Evolutionary conservation across 352 stramenopile genomes (phyloP).

Genomic region (Pythium guiyangense): DNA sequence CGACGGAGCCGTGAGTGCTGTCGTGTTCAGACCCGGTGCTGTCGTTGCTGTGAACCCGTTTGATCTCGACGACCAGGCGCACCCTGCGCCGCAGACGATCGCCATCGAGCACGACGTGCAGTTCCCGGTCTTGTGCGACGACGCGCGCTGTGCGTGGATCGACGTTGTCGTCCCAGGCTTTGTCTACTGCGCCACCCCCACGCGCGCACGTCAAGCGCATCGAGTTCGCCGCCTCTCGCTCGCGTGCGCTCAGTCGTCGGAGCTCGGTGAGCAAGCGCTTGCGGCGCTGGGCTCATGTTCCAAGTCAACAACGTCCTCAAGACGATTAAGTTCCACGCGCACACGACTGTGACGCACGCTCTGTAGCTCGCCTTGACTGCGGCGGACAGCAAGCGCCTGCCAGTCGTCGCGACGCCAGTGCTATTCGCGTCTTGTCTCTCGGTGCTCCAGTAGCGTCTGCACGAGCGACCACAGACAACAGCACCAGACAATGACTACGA

Average conservation of each 20-base stretch:
- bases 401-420: slow-evolving; percentile 2
- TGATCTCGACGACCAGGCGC: background rate
- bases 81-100: background rate
- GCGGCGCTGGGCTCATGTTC: background rate
- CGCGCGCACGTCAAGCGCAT: background rate
- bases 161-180: background rate
- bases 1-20: background rate
- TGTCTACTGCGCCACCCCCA: background rate
- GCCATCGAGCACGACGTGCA: background rate
- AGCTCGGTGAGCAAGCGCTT: background rate
- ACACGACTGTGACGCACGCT: background rate
- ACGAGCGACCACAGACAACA: background rate
- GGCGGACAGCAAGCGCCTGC: background rate
- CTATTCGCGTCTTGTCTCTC: background rate
- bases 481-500: no score
- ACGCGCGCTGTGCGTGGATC: slow-evolving; percentile 2
- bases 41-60: slow-evolving; percentile 2
- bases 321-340: slow-evolving; percentile 1
- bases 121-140: slow-evolving; percentile 1
- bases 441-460: background rate
- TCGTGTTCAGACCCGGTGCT: background rate
- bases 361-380: background rate
- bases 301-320: slow-evolving; percentile 3
- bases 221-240: background rate
- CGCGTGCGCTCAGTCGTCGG: background rate